phyloP scores from a whole-genome alignment of 805 yeast species.

The Metschnikowia sp. region DNA sequence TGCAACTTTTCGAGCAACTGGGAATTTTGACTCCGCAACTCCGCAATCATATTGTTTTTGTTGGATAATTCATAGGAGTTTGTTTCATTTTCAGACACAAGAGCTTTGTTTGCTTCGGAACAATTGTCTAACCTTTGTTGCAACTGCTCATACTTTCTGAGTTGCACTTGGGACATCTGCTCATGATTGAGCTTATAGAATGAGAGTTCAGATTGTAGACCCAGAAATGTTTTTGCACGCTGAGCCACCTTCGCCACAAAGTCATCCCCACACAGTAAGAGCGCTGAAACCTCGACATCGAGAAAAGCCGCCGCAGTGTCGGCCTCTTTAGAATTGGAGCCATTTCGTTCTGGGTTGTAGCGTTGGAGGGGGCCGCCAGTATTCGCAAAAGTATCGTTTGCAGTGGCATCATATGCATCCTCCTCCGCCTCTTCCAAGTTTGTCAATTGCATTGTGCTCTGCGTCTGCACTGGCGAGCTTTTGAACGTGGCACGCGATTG shows the following conservation, averaged over 20 bases:
- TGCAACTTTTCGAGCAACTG: conserved; percentile 16
- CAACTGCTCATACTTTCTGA: conserved; percentile 20
- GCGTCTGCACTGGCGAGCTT: conserved; percentile 22
- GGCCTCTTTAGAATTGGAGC: conserved; percentile 8
- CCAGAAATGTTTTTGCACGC: conserved; percentile 28
- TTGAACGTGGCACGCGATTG: conserved; percentile 10
- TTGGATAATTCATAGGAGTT: conserved; percentile 5
- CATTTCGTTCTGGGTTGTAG: conserved; percentile 1
- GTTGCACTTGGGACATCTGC: conserved; percentile 26
- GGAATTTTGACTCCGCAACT: conserved; percentile 16
- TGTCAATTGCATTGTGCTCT: conserved; percentile 9
- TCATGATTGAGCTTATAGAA: conserved; percentile 35
- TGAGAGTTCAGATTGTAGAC: conserved; percentile 28
- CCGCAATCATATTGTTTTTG: conserved; percentile 14
- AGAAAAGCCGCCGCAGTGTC: conserved; percentile 27
- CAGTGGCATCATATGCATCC: conserved; percentile 16
- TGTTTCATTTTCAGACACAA: conserved; percentile 18
- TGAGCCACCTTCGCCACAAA: conserved; percentile 21
- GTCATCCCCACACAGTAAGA: conserved; percentile 11
- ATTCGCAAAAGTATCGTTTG: conserved; percentile 17
- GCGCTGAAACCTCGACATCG: conserved; percentile 21
- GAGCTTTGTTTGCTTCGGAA: conserved; percentile 21
- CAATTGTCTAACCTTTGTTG: conserved; percentile 20
- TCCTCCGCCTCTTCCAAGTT: conserved; percentile 14
- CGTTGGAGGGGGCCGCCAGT: conserved; percentile 3